phyloP scores from a whole-genome alignment of 441 rosid genomes.

The Brassica balearica region DNA sequence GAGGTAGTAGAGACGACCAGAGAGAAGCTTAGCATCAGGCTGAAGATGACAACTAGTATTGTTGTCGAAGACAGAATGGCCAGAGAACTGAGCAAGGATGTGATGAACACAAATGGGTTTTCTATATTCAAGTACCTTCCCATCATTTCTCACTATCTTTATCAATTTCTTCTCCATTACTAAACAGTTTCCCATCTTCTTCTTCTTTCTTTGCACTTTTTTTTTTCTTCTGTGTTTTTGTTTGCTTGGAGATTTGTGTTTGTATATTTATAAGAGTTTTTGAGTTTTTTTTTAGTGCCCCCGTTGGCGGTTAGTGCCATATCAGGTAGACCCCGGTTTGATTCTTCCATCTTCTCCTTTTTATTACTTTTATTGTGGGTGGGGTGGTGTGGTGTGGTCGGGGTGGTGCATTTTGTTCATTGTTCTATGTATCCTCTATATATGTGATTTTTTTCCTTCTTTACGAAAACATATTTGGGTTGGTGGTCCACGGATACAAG shows the following conservation, averaged over 20 bases:
- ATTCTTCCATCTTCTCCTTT: slow-evolving; percentile 18
- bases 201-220: slow-evolving; percentile 6
- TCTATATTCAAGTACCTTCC: slow-evolving; percentile 72
- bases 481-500: slow-evolving; percentile 19
- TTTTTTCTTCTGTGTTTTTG: not conserved
- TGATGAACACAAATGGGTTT: slow-evolving; percentile 64
- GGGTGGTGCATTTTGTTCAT: slow-evolving; percentile 28
- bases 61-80: slow-evolving; percentile 51
- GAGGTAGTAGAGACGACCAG: slow-evolving; percentile 64
- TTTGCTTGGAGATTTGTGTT: slow-evolving; percentile 36
- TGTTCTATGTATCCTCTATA: slow-evolving; percentile 8
- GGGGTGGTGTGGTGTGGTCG: slow-evolving; percentile 40
- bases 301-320: slow-evolving; percentile 22
- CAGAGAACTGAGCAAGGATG: slow-evolving; percentile 65
- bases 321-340: slow-evolving; percentile 37
- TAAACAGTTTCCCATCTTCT: slow-evolving; percentile 81
- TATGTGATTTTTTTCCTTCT: not conserved
- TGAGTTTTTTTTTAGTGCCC: slow-evolving; percentile 11
- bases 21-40: slow-evolving; percentile 58
- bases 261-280: slow-evolving; percentile 33
- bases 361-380: slow-evolving; percentile 25
- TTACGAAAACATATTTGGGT: not conserved
- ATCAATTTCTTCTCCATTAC: slow-evolving; percentile 57
- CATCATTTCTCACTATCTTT: slow-evolving; percentile 71
- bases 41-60: slow-evolving; percentile 45